These are phyloP conservation scores for Glaciozyma martinii DNA, from an alignment of 768 basidiomycete genomes.

Conservation along the genomic window DNA sequence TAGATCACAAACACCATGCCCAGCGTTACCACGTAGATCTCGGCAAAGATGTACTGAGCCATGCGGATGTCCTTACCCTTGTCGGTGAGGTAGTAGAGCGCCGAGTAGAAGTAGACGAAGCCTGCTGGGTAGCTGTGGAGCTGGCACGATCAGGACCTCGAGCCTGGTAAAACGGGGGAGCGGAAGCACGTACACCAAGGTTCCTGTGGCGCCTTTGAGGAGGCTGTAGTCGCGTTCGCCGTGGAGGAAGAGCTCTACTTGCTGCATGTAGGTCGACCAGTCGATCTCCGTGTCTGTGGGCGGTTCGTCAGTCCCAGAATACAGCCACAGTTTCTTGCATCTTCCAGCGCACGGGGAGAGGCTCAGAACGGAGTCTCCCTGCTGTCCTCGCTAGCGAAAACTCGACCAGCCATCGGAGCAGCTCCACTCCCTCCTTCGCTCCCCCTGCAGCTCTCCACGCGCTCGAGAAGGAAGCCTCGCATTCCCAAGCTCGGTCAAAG, in stretches of 20 bases:
- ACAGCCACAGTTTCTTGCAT: not conserved
- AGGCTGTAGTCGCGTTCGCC: conserved; percentile 74
- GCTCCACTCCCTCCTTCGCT: not conserved
- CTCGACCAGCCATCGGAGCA: no score
- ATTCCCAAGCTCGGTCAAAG: not conserved
- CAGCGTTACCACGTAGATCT: conserved; percentile 62
- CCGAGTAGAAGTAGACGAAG: conserved; percentile 71
- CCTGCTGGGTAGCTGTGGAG: conserved; percentile 79
- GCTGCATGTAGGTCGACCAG: conserved; percentile 91
- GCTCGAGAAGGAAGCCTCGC: not conserved
- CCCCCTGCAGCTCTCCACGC: not conserved
- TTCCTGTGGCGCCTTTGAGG: conserved; percentile 84
- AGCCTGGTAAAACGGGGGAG: no score
- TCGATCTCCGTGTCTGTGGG: conserved; percentile 91
- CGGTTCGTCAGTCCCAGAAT: not conserved
- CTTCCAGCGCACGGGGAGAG: no score
- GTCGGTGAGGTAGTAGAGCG: conserved; percentile 58
- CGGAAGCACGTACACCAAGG: conserved; percentile 60
- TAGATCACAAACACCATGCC: conserved; percentile 62
- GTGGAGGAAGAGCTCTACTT: conserved; percentile 63
- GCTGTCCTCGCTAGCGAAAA: no score
- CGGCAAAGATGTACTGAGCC: conserved; percentile 71
- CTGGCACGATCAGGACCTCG: conserved; percentile 1
- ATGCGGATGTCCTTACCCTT: conserved; percentile 49
- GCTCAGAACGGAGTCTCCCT: no score